Percentiles rank a stretch among this genome's conserved stretches.
These are phyloP conservation scores for Nymphaea thermarum DNA, from an alignment of 164 flowering plant genomes.

Conservation along the genomic window DNA sequence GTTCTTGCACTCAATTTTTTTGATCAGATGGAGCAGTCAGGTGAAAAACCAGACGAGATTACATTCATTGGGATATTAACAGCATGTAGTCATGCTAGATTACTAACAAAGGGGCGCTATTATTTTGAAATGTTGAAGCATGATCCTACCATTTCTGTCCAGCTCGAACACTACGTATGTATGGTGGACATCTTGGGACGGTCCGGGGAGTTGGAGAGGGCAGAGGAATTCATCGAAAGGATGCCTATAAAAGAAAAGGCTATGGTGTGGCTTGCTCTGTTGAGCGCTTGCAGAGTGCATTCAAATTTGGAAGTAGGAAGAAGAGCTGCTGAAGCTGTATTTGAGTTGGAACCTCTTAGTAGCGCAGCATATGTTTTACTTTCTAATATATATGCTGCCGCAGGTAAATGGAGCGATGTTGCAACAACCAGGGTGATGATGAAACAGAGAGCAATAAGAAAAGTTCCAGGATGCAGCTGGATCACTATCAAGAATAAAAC, in stretches of 20 bases:
- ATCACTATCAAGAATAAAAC: slow-evolving; percentile 5
- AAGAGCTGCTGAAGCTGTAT: slow-evolving; percentile 6
- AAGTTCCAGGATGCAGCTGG: slow-evolving; percentile 13
- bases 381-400: slow-evolving; percentile 11
- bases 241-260: slow-evolving; percentile 4
- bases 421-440: slow-evolving; percentile 6
- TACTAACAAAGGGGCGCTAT: slow-evolving; percentile 2
- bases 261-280: slow-evolving; percentile 8
- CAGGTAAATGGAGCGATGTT: slow-evolving; percentile 11
- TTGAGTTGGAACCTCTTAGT: slow-evolving; percentile 7
- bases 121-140: slow-evolving; percentile 5
- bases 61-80: slow-evolving; percentile 12
- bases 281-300: slow-evolving; percentile 13
- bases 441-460: slow-evolving; percentile 11
- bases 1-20: slow-evolving; percentile 4
- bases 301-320: slow-evolving; percentile 7
- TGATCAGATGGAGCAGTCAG: slow-evolving; percentile 3
- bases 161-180: slow-evolving; percentile 12
- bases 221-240: slow-evolving; percentile 9
- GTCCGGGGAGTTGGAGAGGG: slow-evolving; percentile 10
- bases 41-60: slow-evolving; percentile 3
- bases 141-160: slow-evolving; percentile 4
- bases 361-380: slow-evolving; percentile 10
- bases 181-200: slow-evolving; percentile 13
- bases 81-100: slow-evolving; percentile 12